These are phyloP conservation scores for Hamamelis virginiana DNA, from an alignment of 164 flowering plant species.

Conservation along the genomic window DNA sequence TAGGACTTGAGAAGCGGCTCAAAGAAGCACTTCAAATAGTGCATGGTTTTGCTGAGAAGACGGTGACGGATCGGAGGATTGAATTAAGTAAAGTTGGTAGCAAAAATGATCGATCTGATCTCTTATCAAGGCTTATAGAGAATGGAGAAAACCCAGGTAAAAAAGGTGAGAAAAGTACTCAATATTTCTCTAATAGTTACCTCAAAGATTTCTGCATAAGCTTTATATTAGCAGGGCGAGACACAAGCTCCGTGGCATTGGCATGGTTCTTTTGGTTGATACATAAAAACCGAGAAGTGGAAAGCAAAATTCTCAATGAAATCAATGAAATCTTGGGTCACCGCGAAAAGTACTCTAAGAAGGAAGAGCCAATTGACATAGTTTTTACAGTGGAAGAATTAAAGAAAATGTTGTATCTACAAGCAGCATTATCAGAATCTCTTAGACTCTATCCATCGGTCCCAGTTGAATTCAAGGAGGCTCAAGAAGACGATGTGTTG, in stretches of 20 bases:
- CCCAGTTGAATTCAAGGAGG: slow-evolving; percentile 53
- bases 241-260: slow-evolving; percentile 68
- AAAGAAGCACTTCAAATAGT: slow-evolving; percentile 23
- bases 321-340: slow-evolving; percentile 20
- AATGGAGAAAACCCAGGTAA: slow-evolving; percentile 3
- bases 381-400: slow-evolving; percentile 5
- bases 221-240: slow-evolving; percentile 67
- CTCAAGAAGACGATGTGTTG: slow-evolving; percentile 44
- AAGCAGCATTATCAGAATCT: slow-evolving; percentile 57
- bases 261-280: slow-evolving; percentile 74
- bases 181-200: slow-evolving; percentile 33
- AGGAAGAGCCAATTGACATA: slow-evolving; percentile 23
- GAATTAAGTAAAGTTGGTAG: slow-evolving; percentile 21
- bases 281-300: slow-evolving; percentile 39
- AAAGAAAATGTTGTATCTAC: slow-evolving; percentile 55
- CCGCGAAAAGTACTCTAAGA: slow-evolving; percentile 6
- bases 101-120: slow-evolving; percentile 32
- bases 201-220: slow-evolving; percentile 58
- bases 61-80: slow-evolving; percentile 32
- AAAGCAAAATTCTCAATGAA: slow-evolving; percentile 40
- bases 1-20: slow-evolving; percentile 36
- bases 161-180: slow-evolving; percentile 6
- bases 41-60: slow-evolving; percentile 45
- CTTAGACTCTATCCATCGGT: slow-evolving; percentile 62
- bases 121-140: slow-evolving; percentile 49